These are phyloP conservation scores for Huntiella abstrusa DNA, from an alignment of 2,329 filamentous ascomycete species.

Conservation along the genomic window DNA sequence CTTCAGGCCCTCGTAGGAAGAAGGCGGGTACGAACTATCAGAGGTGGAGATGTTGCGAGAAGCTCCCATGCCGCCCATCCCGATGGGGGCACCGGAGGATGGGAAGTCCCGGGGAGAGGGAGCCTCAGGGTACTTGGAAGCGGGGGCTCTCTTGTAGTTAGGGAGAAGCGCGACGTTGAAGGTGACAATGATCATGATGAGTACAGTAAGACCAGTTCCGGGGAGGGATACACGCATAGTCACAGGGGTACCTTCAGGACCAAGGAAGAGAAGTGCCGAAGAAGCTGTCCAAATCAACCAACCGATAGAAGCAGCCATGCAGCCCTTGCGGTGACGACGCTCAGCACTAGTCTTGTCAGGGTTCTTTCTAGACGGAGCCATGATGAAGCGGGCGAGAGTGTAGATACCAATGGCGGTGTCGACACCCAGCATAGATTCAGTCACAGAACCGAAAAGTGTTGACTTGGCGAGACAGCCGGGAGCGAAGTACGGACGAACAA, in stretches of 20 bases:
- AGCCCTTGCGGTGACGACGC: constrained; percentile 21
- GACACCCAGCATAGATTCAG: constrained; percentile 27
- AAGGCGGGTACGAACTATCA: constrained; percentile 26
- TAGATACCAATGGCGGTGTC: constrained; percentile 25
- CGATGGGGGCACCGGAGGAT: constrained; percentile 11
- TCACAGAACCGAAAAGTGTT: constrained; percentile 25
- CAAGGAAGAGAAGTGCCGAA: constrained; percentile 33
- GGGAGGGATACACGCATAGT: constrained; percentile 31
- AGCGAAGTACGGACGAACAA: constrained; percentile 32
- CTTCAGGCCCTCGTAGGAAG: constrained; percentile 31
- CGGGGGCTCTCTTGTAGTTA: constrained; percentile 14
- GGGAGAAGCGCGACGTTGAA: constrained; percentile 22
- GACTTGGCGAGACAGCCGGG: constrained; percentile 32
- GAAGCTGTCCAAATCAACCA: constrained; percentile 35
- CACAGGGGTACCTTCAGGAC: constrained; percentile 24
- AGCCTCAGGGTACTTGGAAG: constrained; percentile 10
- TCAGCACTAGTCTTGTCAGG: constrained; percentile 19
- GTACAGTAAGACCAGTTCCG: constrained; percentile 27
- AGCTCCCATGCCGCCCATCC: not conserved
- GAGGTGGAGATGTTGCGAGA: constrained; percentile 23
- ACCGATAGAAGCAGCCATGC: constrained; percentile 24
- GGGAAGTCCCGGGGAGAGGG: constrained; percentile 13
- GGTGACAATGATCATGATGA: constrained; percentile 22
- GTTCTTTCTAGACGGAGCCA: constrained; percentile 13
- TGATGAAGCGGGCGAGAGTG: constrained; percentile 21